Base-by-base conservation (phyloP, 164 flowering plant species). In the Aristolochia fimbriata region DNA sequence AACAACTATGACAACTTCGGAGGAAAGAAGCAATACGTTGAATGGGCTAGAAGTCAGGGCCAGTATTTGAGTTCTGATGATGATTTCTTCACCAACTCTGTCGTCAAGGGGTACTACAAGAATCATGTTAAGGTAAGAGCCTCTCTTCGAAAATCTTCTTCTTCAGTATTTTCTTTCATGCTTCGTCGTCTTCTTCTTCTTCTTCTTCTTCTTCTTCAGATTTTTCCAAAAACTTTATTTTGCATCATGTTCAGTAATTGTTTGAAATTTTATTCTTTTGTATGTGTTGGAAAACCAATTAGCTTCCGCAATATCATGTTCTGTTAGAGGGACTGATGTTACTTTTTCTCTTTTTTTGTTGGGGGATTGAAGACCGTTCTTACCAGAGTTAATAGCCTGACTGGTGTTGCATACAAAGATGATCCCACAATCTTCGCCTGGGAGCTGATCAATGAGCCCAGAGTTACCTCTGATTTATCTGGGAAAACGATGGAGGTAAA, bases 381-480 rank as follows among this genome's bases (percentile, higher is more conserved):
- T 16, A 82, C 88, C 50, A 78, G 92, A 61, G 45, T 41, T 12
- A 90, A 90, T 70, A 85, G 64, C 53, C 13, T 87, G 30, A 83
- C 80, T 53, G 81, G 85, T 64, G 75, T 85, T 62, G 79, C 77
- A 43, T 87, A 87, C 72, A 87, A 78, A 62, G 92, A 90, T 75
- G 97, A 90, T 15, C 80, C 94, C 33, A 81, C 87, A 17, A 90
- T 89, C 31, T 80, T 89, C 82, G 87, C 91, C 45, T 89, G 97
- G 97, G 94, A 89, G 77, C 88, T 89, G 20, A 90, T 90, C 74
- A 90, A 90, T 74, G 97, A 90, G 71, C 84, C 89, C 3, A 73
- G 92, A 64, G 85, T 94, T 72, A 6, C 61, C 53, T 70, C 85
- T 47, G 95, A 87, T 73, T 65, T 61, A 13, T 79, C 89, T 4